Evolutionary conservation across 495 filamentous ascomycete species (phyloP).

Genomic region (Terfezia claveryi): DNA sequence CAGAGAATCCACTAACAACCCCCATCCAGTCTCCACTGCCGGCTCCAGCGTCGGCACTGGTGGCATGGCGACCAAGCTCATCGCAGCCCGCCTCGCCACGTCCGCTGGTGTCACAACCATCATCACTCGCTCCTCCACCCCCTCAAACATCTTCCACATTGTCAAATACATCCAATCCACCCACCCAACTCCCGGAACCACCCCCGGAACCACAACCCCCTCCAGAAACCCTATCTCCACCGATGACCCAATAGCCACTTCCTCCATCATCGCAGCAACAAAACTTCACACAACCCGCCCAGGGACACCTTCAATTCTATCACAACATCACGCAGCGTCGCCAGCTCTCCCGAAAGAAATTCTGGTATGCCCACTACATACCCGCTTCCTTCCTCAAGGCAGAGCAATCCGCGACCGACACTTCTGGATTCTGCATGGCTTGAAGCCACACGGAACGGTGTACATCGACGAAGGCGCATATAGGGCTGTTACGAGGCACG

Average conservation of each 20-base stretch:
- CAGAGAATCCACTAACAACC: background rate
- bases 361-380: slow-evolving; percentile 45
- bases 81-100: slow-evolving; percentile 78
- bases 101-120: slow-evolving; percentile 89
- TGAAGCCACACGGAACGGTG: slow-evolving; percentile 74
- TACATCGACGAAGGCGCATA: slow-evolving; percentile 83
- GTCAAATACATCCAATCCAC: slow-evolving; percentile 54
- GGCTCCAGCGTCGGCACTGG: slow-evolving; percentile 85
- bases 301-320: background rate
- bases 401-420: slow-evolving; percentile 75
- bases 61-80: slow-evolving; percentile 94
- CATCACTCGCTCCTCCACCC: slow-evolving; percentile 76
- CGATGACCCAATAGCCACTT: slow-evolving; percentile 2
- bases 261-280: background rate
- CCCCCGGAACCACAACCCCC: slow-evolving; percentile 5
- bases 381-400: slow-evolving; percentile 72
- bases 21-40: slow-evolving; percentile 48
- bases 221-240: slow-evolving; percentile 7
- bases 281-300: slow-evolving; percentile 10
- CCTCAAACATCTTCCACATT: slow-evolving; percentile 77
- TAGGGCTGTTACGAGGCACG: slow-evolving; percentile 36
- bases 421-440: slow-evolving; percentile 90
- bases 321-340: slow-evolving; percentile 1
- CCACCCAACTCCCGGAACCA: slow-evolving; percentile 16
- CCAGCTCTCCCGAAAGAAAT: slow-evolving; percentile 8